Evolutionary conservation across 306 rosid species (phyloP).

Genomic region (Ziziphus jujuba): DNA sequence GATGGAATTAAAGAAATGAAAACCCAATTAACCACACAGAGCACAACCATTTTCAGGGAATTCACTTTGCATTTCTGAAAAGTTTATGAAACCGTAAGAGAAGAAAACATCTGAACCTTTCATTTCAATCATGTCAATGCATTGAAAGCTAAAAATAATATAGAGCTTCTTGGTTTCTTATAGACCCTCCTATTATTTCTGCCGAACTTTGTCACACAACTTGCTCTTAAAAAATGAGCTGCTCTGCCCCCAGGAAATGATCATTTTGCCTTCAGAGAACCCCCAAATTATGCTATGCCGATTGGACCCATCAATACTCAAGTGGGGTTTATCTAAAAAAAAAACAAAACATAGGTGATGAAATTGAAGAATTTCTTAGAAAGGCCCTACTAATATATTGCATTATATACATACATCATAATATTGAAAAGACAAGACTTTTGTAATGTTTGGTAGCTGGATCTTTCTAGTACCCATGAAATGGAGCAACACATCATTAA

Average conservation of each 20-base stretch:
- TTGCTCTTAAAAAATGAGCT: not conserved
- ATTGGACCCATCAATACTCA: not conserved
- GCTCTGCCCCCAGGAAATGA: not conserved
- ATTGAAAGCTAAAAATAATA: not conserved
- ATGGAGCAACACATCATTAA: not conserved
- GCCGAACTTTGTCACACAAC: not conserved
- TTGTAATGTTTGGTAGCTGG: not conserved
- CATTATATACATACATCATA: not conserved
- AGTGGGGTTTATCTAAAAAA: not conserved
- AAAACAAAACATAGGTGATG: not conserved
- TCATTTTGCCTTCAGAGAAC: not conserved
- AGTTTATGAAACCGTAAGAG: no score
- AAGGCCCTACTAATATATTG: not conserved
- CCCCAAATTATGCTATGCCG: not conserved
- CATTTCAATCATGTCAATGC: not conserved
- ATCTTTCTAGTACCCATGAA: not conserved
- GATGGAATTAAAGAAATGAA: no score
- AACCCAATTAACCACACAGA: no score
- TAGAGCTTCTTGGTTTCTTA: not conserved
- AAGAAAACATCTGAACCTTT: not conserved
- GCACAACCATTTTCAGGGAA: no score
- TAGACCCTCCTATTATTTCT: not conserved
- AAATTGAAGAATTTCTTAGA: not conserved
- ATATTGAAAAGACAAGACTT: not conserved
- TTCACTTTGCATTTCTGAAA: no score